phyloP scores from a whole-genome alignment of 441 rosid genomes.

The Eutrema salsugineum region DNA sequence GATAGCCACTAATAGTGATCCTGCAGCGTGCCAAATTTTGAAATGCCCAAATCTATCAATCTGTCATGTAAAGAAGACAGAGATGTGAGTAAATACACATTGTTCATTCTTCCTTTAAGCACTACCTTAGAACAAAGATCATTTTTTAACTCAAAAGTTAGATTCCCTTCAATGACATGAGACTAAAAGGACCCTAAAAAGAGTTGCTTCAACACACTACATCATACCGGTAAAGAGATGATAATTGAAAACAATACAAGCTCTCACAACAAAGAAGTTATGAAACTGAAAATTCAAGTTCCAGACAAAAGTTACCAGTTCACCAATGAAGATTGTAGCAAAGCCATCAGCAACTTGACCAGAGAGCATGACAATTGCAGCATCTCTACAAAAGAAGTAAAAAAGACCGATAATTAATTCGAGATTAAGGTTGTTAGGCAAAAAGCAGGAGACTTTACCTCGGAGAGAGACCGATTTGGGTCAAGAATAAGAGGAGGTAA shows the following conservation, averaged over 20 bases:
- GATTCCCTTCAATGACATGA: background rate
- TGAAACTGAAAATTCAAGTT: background rate
- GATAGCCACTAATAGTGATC: conserved; percentile 78
- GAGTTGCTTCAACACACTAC: background rate
- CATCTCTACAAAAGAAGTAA: conserved; percentile 46
- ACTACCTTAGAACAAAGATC: background rate
- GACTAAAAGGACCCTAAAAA: background rate
- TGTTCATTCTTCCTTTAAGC: background rate
- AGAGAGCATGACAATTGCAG: conserved; percentile 87
- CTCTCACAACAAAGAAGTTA: background rate
- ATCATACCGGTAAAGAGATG: background rate
- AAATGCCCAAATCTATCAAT: conserved; percentile 95
- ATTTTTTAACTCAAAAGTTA: background rate
- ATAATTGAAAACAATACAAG: background rate
- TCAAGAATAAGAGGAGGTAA: conserved; percentile 74
- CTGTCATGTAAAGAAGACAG: conserved; percentile 37
- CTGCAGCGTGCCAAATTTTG: conserved; percentile 91
- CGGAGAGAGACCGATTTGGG: conserved; percentile 80
- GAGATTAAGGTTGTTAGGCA: background rate
- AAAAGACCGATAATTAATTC: background rate
- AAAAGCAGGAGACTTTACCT: conserved; percentile 35
- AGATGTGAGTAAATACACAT: background rate
- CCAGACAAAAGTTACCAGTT: conserved; percentile 49
- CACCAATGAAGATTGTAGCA: conserved; percentile 75
- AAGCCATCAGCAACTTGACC: conserved; percentile 93